Evolutionary conservation across 2,329 filamentous ascomycete genomes (phyloP).

Genomic region (Aotearoamyces nothofagi): DNA sequence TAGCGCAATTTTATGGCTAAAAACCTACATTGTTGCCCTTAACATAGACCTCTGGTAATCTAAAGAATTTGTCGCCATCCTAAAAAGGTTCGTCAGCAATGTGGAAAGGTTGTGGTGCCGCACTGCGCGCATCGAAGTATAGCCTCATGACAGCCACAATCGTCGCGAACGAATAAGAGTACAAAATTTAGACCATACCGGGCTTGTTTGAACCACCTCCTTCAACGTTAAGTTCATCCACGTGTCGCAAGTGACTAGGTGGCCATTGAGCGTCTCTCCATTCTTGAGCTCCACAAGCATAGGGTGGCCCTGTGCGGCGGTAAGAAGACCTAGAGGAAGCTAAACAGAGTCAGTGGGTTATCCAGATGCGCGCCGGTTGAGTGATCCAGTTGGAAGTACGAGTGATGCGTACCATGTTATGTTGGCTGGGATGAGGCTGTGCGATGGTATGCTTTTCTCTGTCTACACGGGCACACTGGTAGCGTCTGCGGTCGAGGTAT

Average conservation of each 20-base stretch:
- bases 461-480: too few species aligned
- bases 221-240: slow-evolving; percentile 99
- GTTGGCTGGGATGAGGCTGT: too few species aligned
- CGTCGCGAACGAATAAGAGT: too few species aligned
- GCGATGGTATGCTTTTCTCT: too few species aligned
- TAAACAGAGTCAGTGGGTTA: slow-evolving; percentile 17
- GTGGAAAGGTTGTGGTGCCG: too few species aligned
- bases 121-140: too few species aligned
- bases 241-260: slow-evolving; percentile 91
- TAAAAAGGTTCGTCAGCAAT: too few species aligned
- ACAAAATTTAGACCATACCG: slow-evolving; percentile 42
- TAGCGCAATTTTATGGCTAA: neutral
- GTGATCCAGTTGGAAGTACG: neutral
- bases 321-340: slow-evolving; percentile 71
- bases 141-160: too few species aligned
- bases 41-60: slow-evolving; percentile 87
- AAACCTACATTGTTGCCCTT: slow-evolving; percentile 82
- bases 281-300: slow-evolving; percentile 98
- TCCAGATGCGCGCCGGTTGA: neutral
- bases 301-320: slow-evolving; percentile 89
- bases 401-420: neutral
- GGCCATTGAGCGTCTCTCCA: slow-evolving; percentile 92
- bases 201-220: slow-evolving; percentile 91
- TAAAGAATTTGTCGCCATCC: slow-evolving; percentile 89
- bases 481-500: too few species aligned